These are phyloP conservation scores for Russula sp. DNA, from an alignment of 768 basidiomycete genomes.

Conservation along the genomic window DNA sequence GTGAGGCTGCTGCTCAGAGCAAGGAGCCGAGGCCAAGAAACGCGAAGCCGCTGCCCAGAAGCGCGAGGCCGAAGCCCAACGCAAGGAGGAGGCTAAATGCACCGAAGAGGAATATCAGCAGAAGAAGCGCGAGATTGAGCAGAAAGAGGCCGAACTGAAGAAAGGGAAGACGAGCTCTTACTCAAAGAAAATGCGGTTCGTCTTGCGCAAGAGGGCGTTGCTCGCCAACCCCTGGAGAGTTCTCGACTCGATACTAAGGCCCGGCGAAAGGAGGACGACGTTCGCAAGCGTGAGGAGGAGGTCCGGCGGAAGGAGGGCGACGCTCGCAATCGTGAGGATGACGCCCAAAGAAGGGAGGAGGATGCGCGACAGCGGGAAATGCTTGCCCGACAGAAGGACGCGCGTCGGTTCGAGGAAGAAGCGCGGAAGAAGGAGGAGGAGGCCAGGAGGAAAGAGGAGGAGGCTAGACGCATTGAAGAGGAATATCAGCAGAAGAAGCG, in stretches of 20 bases:
- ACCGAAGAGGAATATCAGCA: constrained; percentile 36
- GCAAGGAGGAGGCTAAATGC: constrained; percentile 23
- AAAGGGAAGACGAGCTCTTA: constrained; percentile 21
- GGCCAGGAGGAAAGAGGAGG: constrained; percentile 12
- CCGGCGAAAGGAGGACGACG: too few relatives aligned
- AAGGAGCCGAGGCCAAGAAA: too few relatives aligned
- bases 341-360: constrained; percentile 34
- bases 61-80: too few relatives aligned
- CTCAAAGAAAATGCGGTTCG: constrained; percentile 20
- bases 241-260: background rate
- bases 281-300: constrained; percentile 39
- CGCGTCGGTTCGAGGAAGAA: constrained; percentile 38
- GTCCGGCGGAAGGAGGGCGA: constrained; percentile 33
- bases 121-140: constrained; percentile 13
- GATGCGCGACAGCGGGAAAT: constrained; percentile 35
- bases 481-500: constrained; percentile 29
- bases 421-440: constrained; percentile 24
- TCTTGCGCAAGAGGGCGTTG: constrained; percentile 11
- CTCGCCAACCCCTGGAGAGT: background rate
- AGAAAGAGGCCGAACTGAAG: constrained; percentile 14
- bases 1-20: too few relatives aligned
- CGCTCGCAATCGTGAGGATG: too few relatives aligned
- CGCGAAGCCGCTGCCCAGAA: too few relatives aligned
- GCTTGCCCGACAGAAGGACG: constrained; percentile 34
- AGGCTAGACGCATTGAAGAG: constrained; percentile 37